phyloP scores from a whole-genome alignment of 2,329 filamentous ascomycete species.

The Colletotrichum acutatum region DNA sequence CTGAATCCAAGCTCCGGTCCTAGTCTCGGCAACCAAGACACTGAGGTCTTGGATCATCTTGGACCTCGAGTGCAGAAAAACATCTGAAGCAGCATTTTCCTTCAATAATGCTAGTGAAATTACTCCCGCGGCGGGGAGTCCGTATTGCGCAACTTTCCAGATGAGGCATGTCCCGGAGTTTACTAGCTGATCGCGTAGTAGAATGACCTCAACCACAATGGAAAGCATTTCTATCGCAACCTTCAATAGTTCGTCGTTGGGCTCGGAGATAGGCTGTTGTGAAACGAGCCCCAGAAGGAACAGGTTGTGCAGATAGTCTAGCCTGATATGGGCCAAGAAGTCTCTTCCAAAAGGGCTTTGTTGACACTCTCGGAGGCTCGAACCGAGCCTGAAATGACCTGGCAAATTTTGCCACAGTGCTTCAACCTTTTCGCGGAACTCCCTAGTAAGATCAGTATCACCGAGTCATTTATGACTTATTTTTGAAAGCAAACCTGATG shows the following conservation, averaged over 20 bases:
- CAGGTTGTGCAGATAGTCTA: neutral
- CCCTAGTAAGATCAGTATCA: neutral
- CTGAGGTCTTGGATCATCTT: slow-evolving; percentile 33
- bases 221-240: neutral
- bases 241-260: neutral
- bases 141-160: neutral
- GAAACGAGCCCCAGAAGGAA: neutral
- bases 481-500: neutral
- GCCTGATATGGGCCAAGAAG: neutral
- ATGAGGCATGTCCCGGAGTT: neutral
- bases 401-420: neutral
- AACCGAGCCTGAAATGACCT: neutral
- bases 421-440: neutral
- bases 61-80: neutral
- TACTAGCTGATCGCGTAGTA: neutral
- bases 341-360: neutral
- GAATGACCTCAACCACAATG: neutral
- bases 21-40: slow-evolving; percentile 32
- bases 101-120: neutral
- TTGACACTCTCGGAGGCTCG: neutral
- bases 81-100: neutral
- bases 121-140: neutral
- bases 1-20: slow-evolving; percentile 28
- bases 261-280: neutral
- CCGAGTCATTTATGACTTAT: neutral